phyloP scores from a whole-genome alignment of 441 rosid species.

The Viola pubescens region DNA sequence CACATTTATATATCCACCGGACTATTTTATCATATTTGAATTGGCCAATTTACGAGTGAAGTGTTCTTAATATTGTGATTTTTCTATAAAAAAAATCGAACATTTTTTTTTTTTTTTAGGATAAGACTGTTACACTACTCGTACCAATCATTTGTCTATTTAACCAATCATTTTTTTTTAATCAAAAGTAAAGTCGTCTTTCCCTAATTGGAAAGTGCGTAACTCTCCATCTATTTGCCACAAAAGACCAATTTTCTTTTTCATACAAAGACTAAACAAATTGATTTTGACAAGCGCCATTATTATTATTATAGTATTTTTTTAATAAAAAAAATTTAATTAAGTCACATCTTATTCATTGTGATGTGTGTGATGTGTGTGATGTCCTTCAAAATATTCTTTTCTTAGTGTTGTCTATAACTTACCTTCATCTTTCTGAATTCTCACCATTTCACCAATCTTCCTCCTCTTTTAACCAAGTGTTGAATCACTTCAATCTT shows the following conservation, averaged over 20 bases:
- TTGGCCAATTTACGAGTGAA: constrained; percentile 4
- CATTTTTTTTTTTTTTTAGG: too few relatives aligned
- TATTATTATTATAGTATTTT: background rate
- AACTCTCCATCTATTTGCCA: constrained; percentile 1
- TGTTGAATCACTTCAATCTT: too few relatives aligned
- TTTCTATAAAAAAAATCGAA: background rate
- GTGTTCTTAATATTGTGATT: background rate
- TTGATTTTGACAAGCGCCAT: constrained; percentile 15
- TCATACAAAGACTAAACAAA: constrained; percentile 13
- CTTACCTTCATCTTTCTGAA: too few relatives aligned
- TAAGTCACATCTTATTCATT: too few relatives aligned
- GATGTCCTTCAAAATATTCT: too few relatives aligned
- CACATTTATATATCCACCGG: too few relatives aligned
- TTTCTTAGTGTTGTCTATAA: too few relatives aligned
- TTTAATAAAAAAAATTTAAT: too few relatives aligned
- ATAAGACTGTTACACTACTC: background rate
- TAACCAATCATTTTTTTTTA: background rate
- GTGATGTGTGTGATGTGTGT: too few relatives aligned
- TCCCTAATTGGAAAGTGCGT: constrained; percentile 19
- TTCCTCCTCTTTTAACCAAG: too few relatives aligned
- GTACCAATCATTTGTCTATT: too few relatives aligned
- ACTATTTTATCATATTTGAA: background rate
- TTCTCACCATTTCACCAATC: too few relatives aligned
- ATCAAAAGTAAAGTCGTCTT: constrained; percentile 5
- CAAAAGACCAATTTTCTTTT: constrained; percentile 14